Evolutionary conservation across 306 rosid species (phyloP).

Genomic region (Cucumis melo): DNA sequence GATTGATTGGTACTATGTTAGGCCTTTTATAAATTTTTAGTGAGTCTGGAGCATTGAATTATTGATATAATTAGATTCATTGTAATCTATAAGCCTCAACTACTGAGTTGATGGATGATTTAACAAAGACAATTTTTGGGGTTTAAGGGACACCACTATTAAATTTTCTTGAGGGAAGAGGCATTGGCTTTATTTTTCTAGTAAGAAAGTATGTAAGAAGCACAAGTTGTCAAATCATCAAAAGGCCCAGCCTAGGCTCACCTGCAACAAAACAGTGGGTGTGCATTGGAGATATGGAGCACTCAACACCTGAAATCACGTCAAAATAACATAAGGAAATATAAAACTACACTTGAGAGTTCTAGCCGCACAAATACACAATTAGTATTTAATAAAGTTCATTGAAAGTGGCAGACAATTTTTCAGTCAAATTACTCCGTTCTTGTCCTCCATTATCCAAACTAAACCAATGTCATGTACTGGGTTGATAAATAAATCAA

Average conservation of each 20-base stretch:
- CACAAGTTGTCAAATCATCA: neutral
- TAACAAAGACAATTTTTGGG: neutral
- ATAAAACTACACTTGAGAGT: neutral
- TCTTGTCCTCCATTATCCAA: neutral
- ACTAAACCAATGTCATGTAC: neutral
- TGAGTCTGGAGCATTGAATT: no score
- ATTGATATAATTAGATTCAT: no score
- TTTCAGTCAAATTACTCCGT: neutral
- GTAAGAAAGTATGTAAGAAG: neutral
- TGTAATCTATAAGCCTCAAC: no score
- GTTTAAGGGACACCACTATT: neutral
- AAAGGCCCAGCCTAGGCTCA: slow-evolving; percentile 13
- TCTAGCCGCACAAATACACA: neutral
- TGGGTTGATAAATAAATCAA: neutral
- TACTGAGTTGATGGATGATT: no score
- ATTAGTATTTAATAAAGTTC: neutral
- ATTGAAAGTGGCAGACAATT: neutral
- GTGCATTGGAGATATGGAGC: slow-evolving; percentile 79
- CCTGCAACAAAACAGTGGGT: slow-evolving; percentile 46
- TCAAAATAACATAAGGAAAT: neutral
- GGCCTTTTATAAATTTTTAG: no score
- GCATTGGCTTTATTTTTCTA: neutral
- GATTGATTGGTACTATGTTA: no score
- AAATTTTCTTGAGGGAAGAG: neutral
- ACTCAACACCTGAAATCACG: slow-evolving; percentile 60